A percentile compares a stretch with the other conserved stretches of the same genome.
phyloP scores from a whole-genome alignment of 768 basidiomycete species.

The Suillus discolor region DNA sequence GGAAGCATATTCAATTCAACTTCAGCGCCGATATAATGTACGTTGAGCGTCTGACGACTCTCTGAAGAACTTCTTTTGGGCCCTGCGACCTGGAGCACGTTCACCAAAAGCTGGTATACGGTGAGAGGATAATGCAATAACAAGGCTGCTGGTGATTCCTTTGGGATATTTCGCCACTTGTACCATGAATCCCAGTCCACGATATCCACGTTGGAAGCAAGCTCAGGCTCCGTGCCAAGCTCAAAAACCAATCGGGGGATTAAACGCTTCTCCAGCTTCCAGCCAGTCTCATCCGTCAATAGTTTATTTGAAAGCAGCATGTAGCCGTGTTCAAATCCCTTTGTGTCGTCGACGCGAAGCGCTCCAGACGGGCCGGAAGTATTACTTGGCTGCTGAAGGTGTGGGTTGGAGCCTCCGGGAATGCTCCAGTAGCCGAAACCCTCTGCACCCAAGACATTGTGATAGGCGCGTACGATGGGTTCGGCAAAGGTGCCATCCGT shows the following conservation, averaged over 20 bases:
- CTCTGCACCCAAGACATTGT: constrained; percentile 39
- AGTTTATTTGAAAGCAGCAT: constrained; percentile 33
- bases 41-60: constrained; percentile 29
- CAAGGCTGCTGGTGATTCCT: constrained; percentile 44
- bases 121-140: constrained; percentile 47
- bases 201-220: constrained; percentile 31
- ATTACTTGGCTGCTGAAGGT: constrained; percentile 24
- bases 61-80: constrained; percentile 22
- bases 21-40: constrained; percentile 44
- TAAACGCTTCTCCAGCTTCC: constrained; percentile 38
- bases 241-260: constrained; percentile 37
- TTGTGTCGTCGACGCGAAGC: constrained; percentile 13
- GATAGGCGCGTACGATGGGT: constrained; percentile 37
- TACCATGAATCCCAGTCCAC: constrained; percentile 48
- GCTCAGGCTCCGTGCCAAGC: constrained; percentile 27
- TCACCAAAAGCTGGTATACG: constrained; percentile 40
- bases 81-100: constrained; percentile 35
- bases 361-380: constrained; percentile 6
- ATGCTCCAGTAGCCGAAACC: constrained; percentile 46
- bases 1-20: constrained; percentile 43
- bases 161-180: constrained; percentile 45
- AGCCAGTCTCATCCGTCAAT: constrained; percentile 35
- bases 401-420: constrained; percentile 36
- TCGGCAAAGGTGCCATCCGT: constrained; percentile 41
- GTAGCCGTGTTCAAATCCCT: constrained; percentile 36